These are phyloP conservation scores for Tolypocladium album DNA, from an alignment of 2,329 filamentous ascomycete species.

Conservation along the genomic window DNA sequence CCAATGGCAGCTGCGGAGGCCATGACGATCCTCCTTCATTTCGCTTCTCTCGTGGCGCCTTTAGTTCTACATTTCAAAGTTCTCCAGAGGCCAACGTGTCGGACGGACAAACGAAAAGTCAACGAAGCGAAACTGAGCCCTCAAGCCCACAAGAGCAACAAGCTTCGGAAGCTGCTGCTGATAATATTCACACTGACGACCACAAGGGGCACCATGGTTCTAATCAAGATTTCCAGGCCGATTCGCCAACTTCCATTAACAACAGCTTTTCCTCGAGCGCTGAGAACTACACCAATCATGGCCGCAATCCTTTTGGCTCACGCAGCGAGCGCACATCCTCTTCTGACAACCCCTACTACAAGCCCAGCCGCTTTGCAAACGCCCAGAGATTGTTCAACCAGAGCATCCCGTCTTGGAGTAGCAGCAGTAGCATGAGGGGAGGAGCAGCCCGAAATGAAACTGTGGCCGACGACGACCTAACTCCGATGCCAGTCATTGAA, in stretches of 20 bases:
- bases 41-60: slow-evolving; percentile 4
- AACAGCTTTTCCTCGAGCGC: slow-evolving; percentile 1
- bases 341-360: slow-evolving; percentile 23
- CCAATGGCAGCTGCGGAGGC: neutral
- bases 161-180: slow-evolving; percentile 11
- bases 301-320: neutral
- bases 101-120: neutral
- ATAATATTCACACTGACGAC: slow-evolving; percentile 2
- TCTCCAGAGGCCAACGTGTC: neutral
- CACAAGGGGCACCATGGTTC: too few relatives aligned
- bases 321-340: slow-evolving; percentile 14
- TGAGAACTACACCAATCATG: neutral
- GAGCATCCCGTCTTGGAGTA: neutral
- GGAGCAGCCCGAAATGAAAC: neutral
- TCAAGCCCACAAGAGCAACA: slow-evolving; percentile 4
- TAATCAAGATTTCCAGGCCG: neutral
- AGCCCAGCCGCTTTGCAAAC: slow-evolving; percentile 12
- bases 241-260: neutral
- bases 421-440: neutral
- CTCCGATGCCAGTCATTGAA: slow-evolving; percentile 22
- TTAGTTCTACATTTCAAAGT: slow-evolving; percentile 2
- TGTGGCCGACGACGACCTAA: slow-evolving; percentile 5
- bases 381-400: neutral
- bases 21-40: neutral
- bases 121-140: neutral